These are phyloP conservation scores for Colletotrichum karsti DNA, from an alignment of 2,329 filamentous ascomycete species.

Conservation along the genomic window DNA sequence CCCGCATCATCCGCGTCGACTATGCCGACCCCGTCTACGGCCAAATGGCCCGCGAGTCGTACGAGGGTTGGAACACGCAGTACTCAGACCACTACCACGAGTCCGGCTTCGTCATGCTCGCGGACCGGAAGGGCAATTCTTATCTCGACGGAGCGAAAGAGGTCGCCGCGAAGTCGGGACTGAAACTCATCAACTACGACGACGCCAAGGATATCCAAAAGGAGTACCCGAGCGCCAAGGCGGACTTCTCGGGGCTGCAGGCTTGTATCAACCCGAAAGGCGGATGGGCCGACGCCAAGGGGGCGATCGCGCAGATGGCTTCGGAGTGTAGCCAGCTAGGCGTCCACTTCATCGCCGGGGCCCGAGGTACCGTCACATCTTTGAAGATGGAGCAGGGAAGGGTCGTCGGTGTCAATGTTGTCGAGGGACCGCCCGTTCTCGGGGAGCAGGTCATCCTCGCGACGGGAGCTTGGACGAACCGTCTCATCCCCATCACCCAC, in stretches of 20 bases:
- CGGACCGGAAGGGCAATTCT: conserved; percentile 24
- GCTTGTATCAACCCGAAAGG: conserved; percentile 35
- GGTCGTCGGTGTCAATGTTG: conserved; percentile 37
- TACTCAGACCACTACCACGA: conserved; percentile 40
- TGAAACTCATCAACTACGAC: conserved; percentile 39
- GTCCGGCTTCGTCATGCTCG: conserved; percentile 42
- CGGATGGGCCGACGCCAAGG: conserved; percentile 43
- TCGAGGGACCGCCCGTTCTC: conserved; percentile 37
- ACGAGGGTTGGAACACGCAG: conserved; percentile 35
- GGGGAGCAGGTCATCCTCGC: conserved; percentile 68
- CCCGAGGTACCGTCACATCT: conserved; percentile 36
- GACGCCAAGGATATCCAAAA: conserved; percentile 19
- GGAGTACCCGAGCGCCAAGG: conserved; percentile 2
- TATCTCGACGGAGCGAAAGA: conserved; percentile 29
- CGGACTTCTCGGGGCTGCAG: conserved; percentile 14
- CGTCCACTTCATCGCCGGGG: conserved; percentile 40
- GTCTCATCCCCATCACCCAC: conserved; percentile 65
- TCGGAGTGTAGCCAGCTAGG: conserved; percentile 37
- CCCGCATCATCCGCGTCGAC: conserved; percentile 57
- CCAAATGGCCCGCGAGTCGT: conserved; percentile 55
- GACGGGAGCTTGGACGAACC: conserved; percentile 72
- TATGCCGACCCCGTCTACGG: conserved; percentile 73
- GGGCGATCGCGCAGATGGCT: conserved; percentile 36
- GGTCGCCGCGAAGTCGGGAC: conserved; percentile 27
- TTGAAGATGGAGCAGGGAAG: conserved; percentile 28